phyloP scores from a whole-genome alignment of 2,329 filamentous ascomycete species.

The Aspergillus flavus region DNA sequence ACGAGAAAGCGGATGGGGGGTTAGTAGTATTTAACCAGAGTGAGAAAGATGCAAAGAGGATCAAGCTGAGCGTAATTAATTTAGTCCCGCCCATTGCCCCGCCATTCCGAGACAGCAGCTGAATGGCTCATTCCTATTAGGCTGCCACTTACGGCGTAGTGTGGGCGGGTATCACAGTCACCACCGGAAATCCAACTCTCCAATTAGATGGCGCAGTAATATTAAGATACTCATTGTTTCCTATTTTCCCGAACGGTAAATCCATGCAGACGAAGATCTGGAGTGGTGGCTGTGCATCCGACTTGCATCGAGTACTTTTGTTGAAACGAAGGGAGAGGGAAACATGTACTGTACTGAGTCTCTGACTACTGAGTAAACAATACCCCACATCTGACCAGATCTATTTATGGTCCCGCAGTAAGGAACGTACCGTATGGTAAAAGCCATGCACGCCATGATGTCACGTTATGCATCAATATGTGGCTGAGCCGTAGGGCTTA shows the following conservation, averaged over 20 bases:
- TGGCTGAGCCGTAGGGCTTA: background rate
- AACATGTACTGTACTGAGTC: background rate
- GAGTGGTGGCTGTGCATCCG: background rate
- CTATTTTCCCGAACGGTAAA: background rate
- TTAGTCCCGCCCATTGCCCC: conserved; percentile 3
- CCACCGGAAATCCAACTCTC: background rate
- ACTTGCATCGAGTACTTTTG: background rate
- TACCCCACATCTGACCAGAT: background rate
- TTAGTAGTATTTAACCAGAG: background rate
- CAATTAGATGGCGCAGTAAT: background rate
- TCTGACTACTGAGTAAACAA: background rate
- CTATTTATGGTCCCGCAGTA: background rate
- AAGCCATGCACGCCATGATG: background rate
- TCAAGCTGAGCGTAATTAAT: background rate
- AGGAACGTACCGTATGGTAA: background rate
- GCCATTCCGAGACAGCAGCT: conserved; percentile 6
- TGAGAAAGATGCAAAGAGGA: background rate
- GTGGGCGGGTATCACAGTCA: background rate
- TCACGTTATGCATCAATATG: background rate
- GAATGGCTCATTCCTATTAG: conserved; percentile 1
- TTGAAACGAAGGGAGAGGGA: background rate
- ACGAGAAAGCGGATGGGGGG: background rate
- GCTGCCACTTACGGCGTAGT: background rate
- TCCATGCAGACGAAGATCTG: background rate
- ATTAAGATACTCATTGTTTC: no score